phyloP scores from a whole-genome alignment of 176 grass and related monocot species.

The Carex scoparia region DNA sequence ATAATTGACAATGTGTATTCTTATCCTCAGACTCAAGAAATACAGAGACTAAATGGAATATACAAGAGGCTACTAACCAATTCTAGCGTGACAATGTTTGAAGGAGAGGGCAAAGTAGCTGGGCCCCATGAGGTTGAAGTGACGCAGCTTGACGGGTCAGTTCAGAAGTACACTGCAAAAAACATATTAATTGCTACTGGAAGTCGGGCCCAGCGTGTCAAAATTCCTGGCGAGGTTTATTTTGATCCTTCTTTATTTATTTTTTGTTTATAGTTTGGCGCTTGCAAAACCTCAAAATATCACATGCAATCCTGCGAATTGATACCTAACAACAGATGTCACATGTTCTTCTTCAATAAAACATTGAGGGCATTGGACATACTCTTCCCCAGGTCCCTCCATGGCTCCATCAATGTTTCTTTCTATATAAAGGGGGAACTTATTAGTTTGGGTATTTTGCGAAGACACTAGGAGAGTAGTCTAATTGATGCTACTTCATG shows the following conservation, averaged over 20 bases:
- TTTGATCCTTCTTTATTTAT: conserved; percentile 2
- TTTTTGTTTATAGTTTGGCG: not conserved
- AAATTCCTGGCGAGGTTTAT: conserved; percentile 91
- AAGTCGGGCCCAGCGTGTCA: conserved; percentile 51
- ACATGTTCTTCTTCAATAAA: not conserved
- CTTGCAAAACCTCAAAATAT: conserved; percentile 8
- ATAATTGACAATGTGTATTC: not conserved
- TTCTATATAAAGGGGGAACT: not conserved
- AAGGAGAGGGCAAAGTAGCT: conserved; percentile 78
- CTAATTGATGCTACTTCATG: not conserved
- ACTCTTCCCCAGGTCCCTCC: not conserved
- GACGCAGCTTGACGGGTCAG: conserved; percentile 50
- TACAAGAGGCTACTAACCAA: conserved; percentile 61
- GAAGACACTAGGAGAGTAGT: not conserved
- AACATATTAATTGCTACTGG: conserved; percentile 89
- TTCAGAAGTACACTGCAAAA: conserved; percentile 52
- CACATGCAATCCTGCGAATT: not conserved
- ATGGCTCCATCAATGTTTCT: not conserved
- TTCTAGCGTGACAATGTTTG: conserved; percentile 73
- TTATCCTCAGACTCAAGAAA: conserved; percentile 66
- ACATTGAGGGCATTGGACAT: not conserved
- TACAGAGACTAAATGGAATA: conserved; percentile 71
- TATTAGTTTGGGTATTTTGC: not conserved
- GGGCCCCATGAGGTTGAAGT: conserved; percentile 75
- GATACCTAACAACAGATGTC: not conserved